Conservation (phyloP, 169 alveolate genomes). For the Amoebophrya sp. region DNA sequence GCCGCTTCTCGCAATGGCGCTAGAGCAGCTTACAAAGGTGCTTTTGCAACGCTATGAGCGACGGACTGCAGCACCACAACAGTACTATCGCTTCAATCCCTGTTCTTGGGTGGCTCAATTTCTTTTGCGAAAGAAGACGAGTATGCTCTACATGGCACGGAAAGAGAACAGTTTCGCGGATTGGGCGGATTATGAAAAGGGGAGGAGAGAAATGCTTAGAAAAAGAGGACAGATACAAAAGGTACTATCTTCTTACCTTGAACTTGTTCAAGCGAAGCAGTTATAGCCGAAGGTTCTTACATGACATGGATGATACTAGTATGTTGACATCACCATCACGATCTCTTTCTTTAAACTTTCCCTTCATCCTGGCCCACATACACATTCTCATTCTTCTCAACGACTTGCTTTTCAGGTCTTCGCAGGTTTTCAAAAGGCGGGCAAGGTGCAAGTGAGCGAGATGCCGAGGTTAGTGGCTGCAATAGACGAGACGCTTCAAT, state of each 20-base stretch:
- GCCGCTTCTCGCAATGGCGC: not conserved
- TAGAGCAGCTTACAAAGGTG: not conserved
- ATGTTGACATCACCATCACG: not conserved
- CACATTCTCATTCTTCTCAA: too few relatives aligned
- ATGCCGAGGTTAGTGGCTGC: not conserved
- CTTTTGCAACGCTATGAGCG: not conserved
- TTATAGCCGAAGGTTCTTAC: too few relatives aligned
- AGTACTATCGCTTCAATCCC: not conserved
- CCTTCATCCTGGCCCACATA: not conserved
- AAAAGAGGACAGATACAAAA: slow-evolving; percentile 1
- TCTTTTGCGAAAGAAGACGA: not conserved
- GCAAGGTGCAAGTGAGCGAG: not conserved
- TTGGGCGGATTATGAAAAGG: not conserved
- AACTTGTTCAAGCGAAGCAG: not conserved
- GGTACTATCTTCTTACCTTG: not conserved
- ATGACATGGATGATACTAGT: too few relatives aligned
- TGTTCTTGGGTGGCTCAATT: not conserved
- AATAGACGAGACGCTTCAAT: not conserved
- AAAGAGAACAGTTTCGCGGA: not conserved
- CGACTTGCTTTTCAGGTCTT: too few relatives aligned
- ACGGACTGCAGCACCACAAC: too few relatives aligned
- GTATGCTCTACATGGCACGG: not conserved
- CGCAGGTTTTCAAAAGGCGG: slow-evolving; percentile 8
- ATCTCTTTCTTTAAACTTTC: not conserved
- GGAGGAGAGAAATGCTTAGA: not conserved